A percentile compares a stretch with the other conserved stretches of the same genome.
Conservation (phyloP, 768 basidiomycete genomes). For the Cyclocybe aegerita region DNA sequence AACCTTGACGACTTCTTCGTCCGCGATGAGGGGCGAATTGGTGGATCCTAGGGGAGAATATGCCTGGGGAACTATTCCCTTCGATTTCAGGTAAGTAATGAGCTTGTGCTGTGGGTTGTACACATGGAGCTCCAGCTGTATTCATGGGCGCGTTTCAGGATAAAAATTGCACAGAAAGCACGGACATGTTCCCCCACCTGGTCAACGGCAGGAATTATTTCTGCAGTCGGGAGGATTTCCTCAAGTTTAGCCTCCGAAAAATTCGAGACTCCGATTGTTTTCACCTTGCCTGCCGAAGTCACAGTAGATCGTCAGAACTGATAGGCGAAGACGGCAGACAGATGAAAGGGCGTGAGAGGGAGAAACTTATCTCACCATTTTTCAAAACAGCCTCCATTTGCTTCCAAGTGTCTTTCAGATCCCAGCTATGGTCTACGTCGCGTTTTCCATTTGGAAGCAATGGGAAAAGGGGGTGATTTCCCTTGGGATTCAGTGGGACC, state of each 20-base stretch:
- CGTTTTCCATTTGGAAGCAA: conserved; percentile 60
- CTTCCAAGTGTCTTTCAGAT: conserved; percentile 75
- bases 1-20: conserved; percentile 58
- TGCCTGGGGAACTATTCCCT: conserved; percentile 72
- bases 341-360: neutral
- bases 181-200: conserved; percentile 45
- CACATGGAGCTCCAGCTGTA: conserved; percentile 68
- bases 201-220: conserved; percentile 70
- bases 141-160: conserved; percentile 3
- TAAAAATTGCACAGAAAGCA: conserved; percentile 1
- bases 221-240: conserved; percentile 64
- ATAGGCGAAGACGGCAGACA: neutral
- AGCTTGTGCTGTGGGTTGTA: conserved; percentile 77
- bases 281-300: conserved; percentile 55
- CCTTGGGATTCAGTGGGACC: conserved; percentile 67
- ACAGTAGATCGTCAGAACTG: conserved; percentile 5
- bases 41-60: conserved; percentile 81
- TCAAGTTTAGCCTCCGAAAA: conserved; percentile 68
- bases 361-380: conserved; percentile 42
- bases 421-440: conserved; percentile 67
- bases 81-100: conserved; percentile 56
- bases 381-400: conserved; percentile 76
- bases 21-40: conserved; percentile 61
- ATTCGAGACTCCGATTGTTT: conserved; percentile 75
- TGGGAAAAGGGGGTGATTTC: conserved; percentile 61